These are phyloP conservation scores for Epichloe hybrida DNA, from an alignment of 2,329 filamentous ascomycete genomes.

Conservation along the genomic window DNA sequence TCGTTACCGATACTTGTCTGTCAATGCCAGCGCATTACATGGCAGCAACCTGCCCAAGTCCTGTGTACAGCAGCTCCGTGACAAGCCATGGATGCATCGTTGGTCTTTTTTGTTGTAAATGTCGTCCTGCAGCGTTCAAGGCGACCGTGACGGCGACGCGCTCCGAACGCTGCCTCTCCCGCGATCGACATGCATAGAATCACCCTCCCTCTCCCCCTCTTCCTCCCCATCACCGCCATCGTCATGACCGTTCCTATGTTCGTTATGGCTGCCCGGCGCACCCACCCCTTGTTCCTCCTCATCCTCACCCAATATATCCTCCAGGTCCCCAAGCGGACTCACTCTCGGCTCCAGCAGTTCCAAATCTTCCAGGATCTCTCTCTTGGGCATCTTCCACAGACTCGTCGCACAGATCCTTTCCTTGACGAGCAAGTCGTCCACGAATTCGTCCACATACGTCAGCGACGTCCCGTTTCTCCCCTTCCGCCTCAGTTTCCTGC, in stretches of 20 bases:
- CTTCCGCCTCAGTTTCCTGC: slow-evolving; percentile 67
- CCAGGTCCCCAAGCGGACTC: slow-evolving; percentile 70
- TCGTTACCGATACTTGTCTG: background rate
- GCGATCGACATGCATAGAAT: slow-evolving; percentile 25
- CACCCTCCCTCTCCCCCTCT: slow-evolving; percentile 14
- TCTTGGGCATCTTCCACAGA: slow-evolving; percentile 77
- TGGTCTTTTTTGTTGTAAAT: background rate
- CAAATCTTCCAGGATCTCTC: slow-evolving; percentile 75
- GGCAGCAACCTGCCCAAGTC: background rate
- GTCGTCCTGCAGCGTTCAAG: background rate
- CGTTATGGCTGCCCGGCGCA: slow-evolving; percentile 9
- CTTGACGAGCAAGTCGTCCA: slow-evolving; percentile 82
- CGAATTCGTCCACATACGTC: slow-evolving; percentile 80
- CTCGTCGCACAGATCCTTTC: slow-evolving; percentile 85
- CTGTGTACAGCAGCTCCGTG: background rate
- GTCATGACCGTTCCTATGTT: slow-evolving; percentile 9
- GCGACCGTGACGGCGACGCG: slow-evolving; percentile 10
- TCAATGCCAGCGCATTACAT: background rate
- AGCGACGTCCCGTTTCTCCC: slow-evolving; percentile 61
- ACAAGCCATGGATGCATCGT: background rate
- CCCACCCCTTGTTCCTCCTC: slow-evolving; percentile 30
- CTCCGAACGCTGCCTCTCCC: slow-evolving; percentile 11
- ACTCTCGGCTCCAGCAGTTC: slow-evolving; percentile 75
- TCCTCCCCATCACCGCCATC: too few species aligned
- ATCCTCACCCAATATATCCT: slow-evolving; percentile 52